These are phyloP conservation scores for Liriodendron chinense DNA, from an alignment of 164 flowering plant genomes.

Conservation along the genomic window DNA sequence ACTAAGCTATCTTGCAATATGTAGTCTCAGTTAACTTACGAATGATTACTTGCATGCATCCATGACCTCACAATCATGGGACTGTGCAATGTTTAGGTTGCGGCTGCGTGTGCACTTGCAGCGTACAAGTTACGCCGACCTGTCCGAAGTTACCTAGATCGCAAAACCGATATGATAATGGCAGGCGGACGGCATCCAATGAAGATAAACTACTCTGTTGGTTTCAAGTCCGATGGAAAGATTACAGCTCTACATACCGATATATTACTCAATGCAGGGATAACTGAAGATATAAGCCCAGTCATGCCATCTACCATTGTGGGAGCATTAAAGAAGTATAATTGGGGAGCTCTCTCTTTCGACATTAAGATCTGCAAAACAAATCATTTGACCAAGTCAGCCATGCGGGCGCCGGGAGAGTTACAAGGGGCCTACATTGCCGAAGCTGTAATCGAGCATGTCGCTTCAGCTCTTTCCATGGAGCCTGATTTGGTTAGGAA, in stretches of 20 bases:
- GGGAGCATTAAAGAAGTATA: constrained; percentile 58
- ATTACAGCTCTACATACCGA: constrained; percentile 70
- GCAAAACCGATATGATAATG: constrained; percentile 85
- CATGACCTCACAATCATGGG: not conserved
- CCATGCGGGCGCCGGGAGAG: constrained; percentile 93
- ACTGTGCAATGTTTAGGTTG: constrained; percentile 45
- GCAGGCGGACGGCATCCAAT: constrained; percentile 95
- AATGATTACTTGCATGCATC: not conserved
- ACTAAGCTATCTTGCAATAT: too few relatives aligned
- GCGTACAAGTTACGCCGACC: constrained; percentile 70
- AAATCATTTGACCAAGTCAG: constrained; percentile 67
- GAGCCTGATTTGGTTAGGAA: constrained; percentile 65
- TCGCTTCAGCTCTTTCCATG: constrained; percentile 70
- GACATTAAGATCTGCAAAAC: constrained; percentile 82
- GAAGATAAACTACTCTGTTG: constrained; percentile 72
- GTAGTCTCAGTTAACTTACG: too few relatives aligned
- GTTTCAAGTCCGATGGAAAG: constrained; percentile 81
- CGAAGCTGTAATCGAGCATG: constrained; percentile 77
- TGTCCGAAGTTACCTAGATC: constrained; percentile 63
- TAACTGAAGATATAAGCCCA: constrained; percentile 59
- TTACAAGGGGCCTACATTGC: constrained; percentile 79
- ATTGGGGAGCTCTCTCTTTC: constrained; percentile 89
- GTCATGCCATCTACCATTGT: constrained; percentile 42
- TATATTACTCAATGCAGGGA: constrained; percentile 68
- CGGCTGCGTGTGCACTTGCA: constrained; percentile 88